phyloP scores from a whole-genome alignment of 2,329 filamentous ascomycete species.

The Claviceps cyperi region DNA sequence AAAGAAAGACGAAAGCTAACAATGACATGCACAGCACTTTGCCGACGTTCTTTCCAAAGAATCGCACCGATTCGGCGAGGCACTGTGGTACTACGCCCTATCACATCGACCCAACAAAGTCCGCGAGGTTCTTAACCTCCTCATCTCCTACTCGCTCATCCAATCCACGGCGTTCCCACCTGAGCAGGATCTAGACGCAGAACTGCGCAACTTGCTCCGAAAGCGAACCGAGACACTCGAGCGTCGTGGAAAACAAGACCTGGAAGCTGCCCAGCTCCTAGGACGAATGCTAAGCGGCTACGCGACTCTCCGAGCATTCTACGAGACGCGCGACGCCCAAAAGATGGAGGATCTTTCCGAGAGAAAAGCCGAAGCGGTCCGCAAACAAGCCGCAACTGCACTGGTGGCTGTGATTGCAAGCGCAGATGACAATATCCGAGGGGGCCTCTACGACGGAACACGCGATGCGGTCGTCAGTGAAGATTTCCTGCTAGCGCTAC shows the following conservation, averaged over 20 bases:
- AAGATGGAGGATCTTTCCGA: conserved; percentile 15
- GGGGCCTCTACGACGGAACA: conserved; percentile 71
- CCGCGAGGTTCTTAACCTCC: conserved; percentile 69
- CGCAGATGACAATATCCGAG: conserved; percentile 79
- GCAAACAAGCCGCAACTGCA: conserved; percentile 55
- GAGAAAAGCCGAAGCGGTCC: conserved; percentile 40
- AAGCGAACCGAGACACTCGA: conserved; percentile 60
- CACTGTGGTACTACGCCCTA: conserved; percentile 80
- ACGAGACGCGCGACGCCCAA: conserved; percentile 60
- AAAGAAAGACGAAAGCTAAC: conserved; percentile 12
- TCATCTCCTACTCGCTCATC: conserved; percentile 76
- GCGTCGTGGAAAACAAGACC: conserved; percentile 56
- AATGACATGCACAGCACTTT: conserved; percentile 36
- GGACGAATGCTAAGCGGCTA: conserved; percentile 84
- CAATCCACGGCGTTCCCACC: conserved; percentile 72
- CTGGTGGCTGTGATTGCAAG: conserved; percentile 74
- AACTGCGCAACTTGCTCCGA: conserved; percentile 54
- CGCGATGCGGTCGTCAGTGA: conserved; percentile 75
- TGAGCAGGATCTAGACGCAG: conserved; percentile 54
- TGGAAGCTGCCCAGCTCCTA: conserved; percentile 69
- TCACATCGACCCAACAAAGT: conserved; percentile 68
- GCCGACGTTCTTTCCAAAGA: conserved; percentile 62
- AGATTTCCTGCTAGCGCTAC: conserved; percentile 68
- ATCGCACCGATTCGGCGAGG: conserved; percentile 68
- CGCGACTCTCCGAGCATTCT: conserved; percentile 79